Evolutionary conservation across 768 basidiomycete genomes (phyloP).

Genomic region (Psilocybe tampanensis): DNA sequence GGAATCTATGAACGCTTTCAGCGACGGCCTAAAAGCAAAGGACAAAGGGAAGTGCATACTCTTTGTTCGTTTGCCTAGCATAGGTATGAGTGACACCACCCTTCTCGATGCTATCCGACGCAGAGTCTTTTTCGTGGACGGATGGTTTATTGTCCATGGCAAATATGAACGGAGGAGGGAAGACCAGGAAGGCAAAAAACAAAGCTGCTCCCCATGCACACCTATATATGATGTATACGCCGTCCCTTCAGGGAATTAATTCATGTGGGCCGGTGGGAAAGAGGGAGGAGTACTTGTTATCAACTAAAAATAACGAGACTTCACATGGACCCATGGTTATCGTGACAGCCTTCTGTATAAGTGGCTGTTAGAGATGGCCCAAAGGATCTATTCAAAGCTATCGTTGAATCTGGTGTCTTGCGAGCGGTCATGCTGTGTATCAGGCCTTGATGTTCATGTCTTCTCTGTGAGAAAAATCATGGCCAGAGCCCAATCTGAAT

Average conservation of each 20-base stretch:
- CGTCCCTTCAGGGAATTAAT: background rate
- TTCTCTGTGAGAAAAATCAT: background rate
- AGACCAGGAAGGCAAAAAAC: background rate
- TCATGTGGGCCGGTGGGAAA: background rate
- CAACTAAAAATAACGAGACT: background rate
- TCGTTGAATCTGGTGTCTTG: background rate
- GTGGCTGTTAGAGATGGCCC: background rate
- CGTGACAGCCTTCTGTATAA: background rate
- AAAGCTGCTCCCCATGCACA: background rate
- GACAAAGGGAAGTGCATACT: constrained; percentile 14
- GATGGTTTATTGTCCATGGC: constrained; percentile 23
- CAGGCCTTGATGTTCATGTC: background rate
- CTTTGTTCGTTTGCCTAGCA: constrained; percentile 16
- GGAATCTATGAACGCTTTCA: constrained; percentile 29
- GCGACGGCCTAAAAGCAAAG: background rate
- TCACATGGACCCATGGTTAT: background rate
- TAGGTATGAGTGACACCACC: constrained; percentile 8
- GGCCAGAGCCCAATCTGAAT: too few species aligned
- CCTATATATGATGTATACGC: background rate
- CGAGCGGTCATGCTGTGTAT: background rate
- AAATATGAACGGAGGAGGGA: constrained; percentile 1
- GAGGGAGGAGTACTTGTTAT: background rate
- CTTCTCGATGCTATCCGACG: constrained; percentile 24
- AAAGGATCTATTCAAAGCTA: background rate
- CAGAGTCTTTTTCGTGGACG: constrained; percentile 19